phyloP scores from a whole-genome alignment of 352 stramenopile species.

The Phytophthora podocarpi region DNA sequence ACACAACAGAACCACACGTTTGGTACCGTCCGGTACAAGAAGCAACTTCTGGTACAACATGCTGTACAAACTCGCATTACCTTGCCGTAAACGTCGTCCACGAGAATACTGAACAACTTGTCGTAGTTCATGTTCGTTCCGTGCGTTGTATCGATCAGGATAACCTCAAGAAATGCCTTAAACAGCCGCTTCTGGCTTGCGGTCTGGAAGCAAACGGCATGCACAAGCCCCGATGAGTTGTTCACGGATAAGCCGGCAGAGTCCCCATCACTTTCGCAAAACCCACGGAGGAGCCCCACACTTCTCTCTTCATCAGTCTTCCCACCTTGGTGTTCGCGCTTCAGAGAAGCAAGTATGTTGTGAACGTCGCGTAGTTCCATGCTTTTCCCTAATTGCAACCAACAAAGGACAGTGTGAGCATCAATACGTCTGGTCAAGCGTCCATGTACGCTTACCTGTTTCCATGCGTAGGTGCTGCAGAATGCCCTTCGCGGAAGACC shows the following conservation, averaged over 20 bases:
- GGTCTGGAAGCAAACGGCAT: constrained; percentile 17
- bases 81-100: constrained; percentile 3
- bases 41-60: background rate
- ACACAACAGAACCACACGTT: too few species aligned
- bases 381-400: too few species aligned
- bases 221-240: constrained; percentile 13
- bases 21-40: background rate
- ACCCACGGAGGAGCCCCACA: constrained; percentile 10
- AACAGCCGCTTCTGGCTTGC: constrained; percentile 11
- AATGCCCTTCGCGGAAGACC: constrained; percentile 7
- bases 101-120: constrained; percentile 23
- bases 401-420: too few species aligned
- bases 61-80: background rate
- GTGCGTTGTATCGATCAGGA: constrained; percentile 13
- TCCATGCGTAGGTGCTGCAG: constrained; percentile 4
- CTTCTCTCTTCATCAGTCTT: background rate
- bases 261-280: constrained; percentile 1
- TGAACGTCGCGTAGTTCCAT: constrained; percentile 12
- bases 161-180: constrained; percentile 22
- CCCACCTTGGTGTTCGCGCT: background rate
- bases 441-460: constrained; percentile 13
- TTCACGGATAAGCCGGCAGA: background rate
- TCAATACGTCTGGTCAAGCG: too few species aligned
- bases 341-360: background rate
- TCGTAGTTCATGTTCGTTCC: constrained; percentile 18